phyloP scores from a whole-genome alignment of 305 asterid genomes.

The Fraxinus nigra region DNA sequence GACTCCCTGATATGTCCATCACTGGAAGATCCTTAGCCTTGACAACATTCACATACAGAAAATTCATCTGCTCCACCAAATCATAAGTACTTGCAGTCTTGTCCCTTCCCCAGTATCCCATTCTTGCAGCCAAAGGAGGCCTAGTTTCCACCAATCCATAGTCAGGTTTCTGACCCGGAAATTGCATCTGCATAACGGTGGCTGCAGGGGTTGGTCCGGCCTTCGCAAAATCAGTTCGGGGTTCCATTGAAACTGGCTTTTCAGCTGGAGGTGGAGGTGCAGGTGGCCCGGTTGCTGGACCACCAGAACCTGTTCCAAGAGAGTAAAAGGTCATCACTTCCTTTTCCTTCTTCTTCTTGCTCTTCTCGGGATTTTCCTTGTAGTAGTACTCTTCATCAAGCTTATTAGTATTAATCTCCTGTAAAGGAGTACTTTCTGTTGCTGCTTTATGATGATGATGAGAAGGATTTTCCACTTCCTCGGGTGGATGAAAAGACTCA shows the following conservation, averaged over 20 bases:
- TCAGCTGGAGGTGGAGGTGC: slow-evolving; percentile 30
- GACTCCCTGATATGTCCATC: slow-evolving; percentile 78
- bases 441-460: slow-evolving; percentile 14
- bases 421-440: slow-evolving; percentile 20
- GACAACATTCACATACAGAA: slow-evolving; percentile 64
- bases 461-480: slow-evolving; percentile 12
- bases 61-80: slow-evolving; percentile 85
- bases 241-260: slow-evolving; percentile 39
- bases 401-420: slow-evolving; percentile 28
- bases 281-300: slow-evolving; percentile 21
- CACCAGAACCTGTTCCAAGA: slow-evolving; percentile 37
- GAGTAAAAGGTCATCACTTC: slow-evolving; percentile 81
- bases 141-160: slow-evolving; percentile 76
- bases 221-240: slow-evolving; percentile 42
- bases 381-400: slow-evolving; percentile 26
- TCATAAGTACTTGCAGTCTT: slow-evolving; percentile 88
- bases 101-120: slow-evolving; percentile 94
- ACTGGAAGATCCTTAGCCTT: slow-evolving; percentile 79
- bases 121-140: slow-evolving; percentile 86
- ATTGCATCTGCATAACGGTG: slow-evolving; percentile 58
- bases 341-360: slow-evolving; percentile 55
- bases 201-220: slow-evolving; percentile 26
- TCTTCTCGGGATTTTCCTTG: slow-evolving; percentile 36
- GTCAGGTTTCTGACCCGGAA: slow-evolving; percentile 62
- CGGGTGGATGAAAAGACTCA: slow-evolving; percentile 22